These are phyloP conservation scores for Ampelomyces quisqualis DNA, from an alignment of 2,329 filamentous ascomycete species.

Conservation along the genomic window DNA sequence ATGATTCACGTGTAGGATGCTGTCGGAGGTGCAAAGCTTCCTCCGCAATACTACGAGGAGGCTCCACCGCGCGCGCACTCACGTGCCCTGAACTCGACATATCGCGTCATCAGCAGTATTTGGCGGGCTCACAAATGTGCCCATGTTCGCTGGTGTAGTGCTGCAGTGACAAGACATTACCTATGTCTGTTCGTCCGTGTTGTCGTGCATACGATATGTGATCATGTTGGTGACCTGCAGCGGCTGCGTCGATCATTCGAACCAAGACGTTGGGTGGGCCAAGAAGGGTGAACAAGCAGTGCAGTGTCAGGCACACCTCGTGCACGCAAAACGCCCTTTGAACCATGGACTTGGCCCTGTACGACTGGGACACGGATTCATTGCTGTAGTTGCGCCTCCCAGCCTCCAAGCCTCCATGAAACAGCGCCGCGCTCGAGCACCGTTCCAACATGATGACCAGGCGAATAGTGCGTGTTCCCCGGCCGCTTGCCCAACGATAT, in stretches of 20 bases:
- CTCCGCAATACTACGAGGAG: slow-evolving; percentile 10
- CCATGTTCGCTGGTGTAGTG: no score
- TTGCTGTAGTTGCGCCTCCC: no score
- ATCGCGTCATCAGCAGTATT: no score
- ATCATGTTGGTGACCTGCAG: no score
- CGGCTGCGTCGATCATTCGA: slow-evolving; percentile 16
- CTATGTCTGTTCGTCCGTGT: no score
- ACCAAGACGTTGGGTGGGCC: slow-evolving; percentile 17
- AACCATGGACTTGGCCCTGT: slow-evolving; percentile 17
- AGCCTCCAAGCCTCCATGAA: slow-evolving; percentile 13
- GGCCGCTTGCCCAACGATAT: background rate
- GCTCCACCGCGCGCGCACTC: no score
- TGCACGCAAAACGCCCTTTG: slow-evolving; percentile 1
- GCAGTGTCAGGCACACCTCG: no score
- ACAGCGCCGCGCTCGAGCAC: slow-evolving; percentile 12
- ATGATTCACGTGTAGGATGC: slow-evolving; percentile 21
- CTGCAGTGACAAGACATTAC: no score
- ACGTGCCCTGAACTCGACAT: no score
- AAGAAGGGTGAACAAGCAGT: slow-evolving; percentile 17
- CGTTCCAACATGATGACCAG: slow-evolving; percentile 40
- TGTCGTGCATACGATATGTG: no score
- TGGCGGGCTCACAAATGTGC: no score
- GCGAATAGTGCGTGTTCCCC: slow-evolving; percentile 37
- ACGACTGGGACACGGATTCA: slow-evolving; percentile 4
- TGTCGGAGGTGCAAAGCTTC: slow-evolving; percentile 13